Evolutionary conservation across 306 rosid species (phyloP).

Genomic region (Lablab purpureus): DNA sequence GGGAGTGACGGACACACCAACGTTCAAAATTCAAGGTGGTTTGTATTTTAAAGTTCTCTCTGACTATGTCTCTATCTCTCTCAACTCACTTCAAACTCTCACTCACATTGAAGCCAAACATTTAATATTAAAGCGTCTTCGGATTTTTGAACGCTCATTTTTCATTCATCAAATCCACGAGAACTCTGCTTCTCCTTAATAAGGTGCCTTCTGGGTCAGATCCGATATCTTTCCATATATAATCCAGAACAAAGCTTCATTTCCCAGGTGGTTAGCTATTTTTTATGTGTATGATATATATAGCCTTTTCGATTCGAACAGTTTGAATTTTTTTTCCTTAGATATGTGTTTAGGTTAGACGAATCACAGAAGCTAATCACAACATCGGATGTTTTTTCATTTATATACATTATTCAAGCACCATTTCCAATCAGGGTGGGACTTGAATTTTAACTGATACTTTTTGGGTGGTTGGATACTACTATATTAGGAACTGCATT

Average conservation of each 20-base stretch:
- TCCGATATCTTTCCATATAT: slow-evolving; percentile 51
- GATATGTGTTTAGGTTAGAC: not conserved
- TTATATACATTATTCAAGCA: no score
- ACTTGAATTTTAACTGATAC: not conserved
- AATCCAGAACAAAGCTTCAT: slow-evolving; percentile 16
- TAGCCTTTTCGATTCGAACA: not conserved
- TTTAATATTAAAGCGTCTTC: slow-evolving; percentile 57
- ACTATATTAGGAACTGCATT: not conserved
- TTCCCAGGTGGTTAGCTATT: slow-evolving; percentile 22
- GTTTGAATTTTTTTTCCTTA: not conserved
- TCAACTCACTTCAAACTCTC: not conserved
- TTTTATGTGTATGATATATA: not conserved
- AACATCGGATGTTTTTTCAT: no score
- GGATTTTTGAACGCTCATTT: slow-evolving; percentile 55
- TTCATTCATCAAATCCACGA: slow-evolving; percentile 50
- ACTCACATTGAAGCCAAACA: slow-evolving; percentile 49
- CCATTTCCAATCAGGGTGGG: not conserved
- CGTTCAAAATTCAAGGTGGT: slow-evolving; percentile 53
- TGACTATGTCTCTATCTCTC: slow-evolving; percentile 26
- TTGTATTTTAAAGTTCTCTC: slow-evolving; percentile 10
- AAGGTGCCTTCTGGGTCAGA: slow-evolving; percentile 40
- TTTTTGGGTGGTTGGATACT: not conserved
- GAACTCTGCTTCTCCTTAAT: slow-evolving; percentile 41
- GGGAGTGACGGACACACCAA: slow-evolving; percentile 48
- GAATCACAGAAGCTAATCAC: not conserved